Conservation (phyloP, 257 asterid genomes). For the Petunia axillaris region DNA sequence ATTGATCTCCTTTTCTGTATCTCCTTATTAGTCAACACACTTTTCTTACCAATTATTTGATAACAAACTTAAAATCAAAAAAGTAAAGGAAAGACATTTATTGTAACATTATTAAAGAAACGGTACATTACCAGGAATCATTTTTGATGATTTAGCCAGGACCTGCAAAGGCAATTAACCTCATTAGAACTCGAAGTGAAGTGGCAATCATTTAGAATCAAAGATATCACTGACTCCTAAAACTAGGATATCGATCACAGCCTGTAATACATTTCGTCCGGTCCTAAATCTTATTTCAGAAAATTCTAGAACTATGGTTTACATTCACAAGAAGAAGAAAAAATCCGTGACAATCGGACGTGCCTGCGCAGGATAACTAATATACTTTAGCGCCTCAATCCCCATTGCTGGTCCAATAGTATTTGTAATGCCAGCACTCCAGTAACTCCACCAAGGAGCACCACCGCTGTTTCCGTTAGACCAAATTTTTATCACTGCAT, state of each 20-base stretch:
- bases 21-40: not conserved
- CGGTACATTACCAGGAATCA: slow-evolving; percentile 66
- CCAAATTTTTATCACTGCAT: slow-evolving; percentile 84
- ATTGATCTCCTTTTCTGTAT: not conserved
- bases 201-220: not conserved
- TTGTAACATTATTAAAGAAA: not conserved
- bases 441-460: slow-evolving; percentile 97
- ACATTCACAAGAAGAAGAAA: slow-evolving; percentile 10
- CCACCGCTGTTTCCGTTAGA: slow-evolving; percentile 64
- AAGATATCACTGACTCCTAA: not conserved
- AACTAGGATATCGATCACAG: not conserved
- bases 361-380: slow-evolving; percentile 97
- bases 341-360: slow-evolving; percentile 9
- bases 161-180: slow-evolving; percentile 48
- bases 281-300: not conserved
- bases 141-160: slow-evolving; percentile 86
- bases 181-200: not conserved
- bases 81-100: not conserved
- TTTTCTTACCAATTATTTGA: not conserved
- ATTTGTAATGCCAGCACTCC: slow-evolving; percentile 78
- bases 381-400: slow-evolving; percentile 90
- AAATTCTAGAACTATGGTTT: not conserved
- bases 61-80: not conserved
- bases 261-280: not conserved
- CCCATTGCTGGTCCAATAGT: slow-evolving; percentile 99